Conservation (phyloP, 805 yeast genomes). For the Naumovozyma castellii region DNA sequence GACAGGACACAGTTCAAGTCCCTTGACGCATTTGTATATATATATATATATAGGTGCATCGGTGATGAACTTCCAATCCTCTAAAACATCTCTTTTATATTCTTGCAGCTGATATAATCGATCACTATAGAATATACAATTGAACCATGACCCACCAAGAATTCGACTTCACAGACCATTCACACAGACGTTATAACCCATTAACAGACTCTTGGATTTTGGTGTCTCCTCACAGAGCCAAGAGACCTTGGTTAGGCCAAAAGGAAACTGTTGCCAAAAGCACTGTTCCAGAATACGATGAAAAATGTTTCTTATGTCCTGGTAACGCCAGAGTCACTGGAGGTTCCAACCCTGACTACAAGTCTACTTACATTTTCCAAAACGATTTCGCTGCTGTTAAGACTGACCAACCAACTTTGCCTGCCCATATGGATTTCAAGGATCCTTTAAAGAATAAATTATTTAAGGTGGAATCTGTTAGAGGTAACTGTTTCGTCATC, state of each 20-base stretch:
- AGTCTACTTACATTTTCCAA: slow-evolving; percentile 47
- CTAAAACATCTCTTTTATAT: too few species aligned
- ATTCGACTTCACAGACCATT: slow-evolving; percentile 45
- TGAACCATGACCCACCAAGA: slow-evolving; percentile 10
- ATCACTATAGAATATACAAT: too few species aligned
- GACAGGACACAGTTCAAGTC: too few species aligned
- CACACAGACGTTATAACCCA: slow-evolving; percentile 65
- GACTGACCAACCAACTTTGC: slow-evolving; percentile 42
- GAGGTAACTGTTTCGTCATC: slow-evolving; percentile 61
- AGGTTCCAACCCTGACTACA: slow-evolving; percentile 47
- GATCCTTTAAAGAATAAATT: slow-evolving; percentile 34
- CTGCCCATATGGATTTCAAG: slow-evolving; percentile 9
- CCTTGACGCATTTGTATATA: too few species aligned
- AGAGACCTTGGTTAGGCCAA: slow-evolving; percentile 77
- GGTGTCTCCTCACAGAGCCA: slow-evolving; percentile 69
- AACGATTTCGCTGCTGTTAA: slow-evolving; percentile 68
- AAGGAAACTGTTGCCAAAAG: slow-evolving; percentile 41
- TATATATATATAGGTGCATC: too few species aligned
- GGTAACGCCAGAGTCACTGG: slow-evolving; percentile 60
- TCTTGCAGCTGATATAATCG: too few species aligned
- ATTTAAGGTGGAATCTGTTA: slow-evolving; percentile 47
- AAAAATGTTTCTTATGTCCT: slow-evolving; percentile 63
- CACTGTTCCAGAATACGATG: slow-evolving; percentile 47
- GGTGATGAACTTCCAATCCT: too few species aligned
- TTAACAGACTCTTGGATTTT: slow-evolving; percentile 59